Evolutionary conservation across 139 green algal species (phyloP), one percentile per base, ranked within the genome.

Genomic region (Desmodesmus armatus): DNA sequence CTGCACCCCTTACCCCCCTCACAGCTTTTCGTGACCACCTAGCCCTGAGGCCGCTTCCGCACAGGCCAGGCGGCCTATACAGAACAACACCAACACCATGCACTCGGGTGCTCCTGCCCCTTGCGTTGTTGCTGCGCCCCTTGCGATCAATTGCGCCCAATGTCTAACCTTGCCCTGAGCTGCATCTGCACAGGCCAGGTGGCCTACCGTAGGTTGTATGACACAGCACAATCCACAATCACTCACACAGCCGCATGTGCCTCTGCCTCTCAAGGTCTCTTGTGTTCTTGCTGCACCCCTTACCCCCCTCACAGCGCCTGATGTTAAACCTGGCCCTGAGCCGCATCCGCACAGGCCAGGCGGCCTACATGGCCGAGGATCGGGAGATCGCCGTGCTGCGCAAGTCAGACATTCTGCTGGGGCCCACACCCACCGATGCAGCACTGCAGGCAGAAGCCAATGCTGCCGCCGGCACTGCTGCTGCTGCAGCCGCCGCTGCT

Each of bases 401-500:
- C 41, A 73, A 74, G 41, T 27, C 31, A 21, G 63, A 53, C 29
- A 40, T 74, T 62, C 63, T 84, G 78, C 29, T 84, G 78, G 78
- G 78, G 1, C 62, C 62, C 5, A 35, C 33, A 0, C 60, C 62
- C 17, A 62, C 23, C 33, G 41, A 84, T 53, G 62, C 60, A 15
- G 63, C 40, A 0, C 3, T 39, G n/a, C n/a, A 84, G 37, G 43
- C 19, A 17, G 39, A 3, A n/a, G 41, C 39, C 2, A 63, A 40
- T 27, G 78, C n/a, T 15, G 27, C n/a, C 6, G 74, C 78, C 5
- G 25, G 11, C 3, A 43, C 35, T 15, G 39, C 7, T 25, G 41
- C 39, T 5, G 78, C 60, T 27, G 78, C n/a, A 29, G 27, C n/a
- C 6, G 74, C 78, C 5, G 25, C n/a, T 5, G 41, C 35, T 15